Evolutionary conservation across 129 eudicot genomes (phyloP).

Genomic region (Escallonia rubra): DNA sequence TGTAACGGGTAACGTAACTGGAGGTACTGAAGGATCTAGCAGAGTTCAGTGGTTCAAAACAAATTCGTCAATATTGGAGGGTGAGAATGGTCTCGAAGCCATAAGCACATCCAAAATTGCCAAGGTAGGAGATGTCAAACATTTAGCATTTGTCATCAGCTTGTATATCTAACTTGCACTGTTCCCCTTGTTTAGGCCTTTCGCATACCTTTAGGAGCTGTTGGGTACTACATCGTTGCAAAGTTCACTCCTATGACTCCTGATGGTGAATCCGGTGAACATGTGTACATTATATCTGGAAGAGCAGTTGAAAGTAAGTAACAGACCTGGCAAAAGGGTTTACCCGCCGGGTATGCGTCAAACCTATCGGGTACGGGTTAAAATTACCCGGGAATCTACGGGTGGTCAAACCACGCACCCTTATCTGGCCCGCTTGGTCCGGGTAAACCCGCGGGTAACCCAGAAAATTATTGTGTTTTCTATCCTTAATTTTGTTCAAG

Average conservation of each 20-base stretch:
- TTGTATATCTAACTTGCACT: slow-evolving; percentile 9
- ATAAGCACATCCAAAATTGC: slow-evolving; percentile 85
- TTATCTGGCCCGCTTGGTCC: too few species aligned
- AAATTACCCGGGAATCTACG: too few species aligned
- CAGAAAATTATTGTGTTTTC: too few species aligned
- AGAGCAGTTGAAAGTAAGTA: slow-evolving; percentile 75
- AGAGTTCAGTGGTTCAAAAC: slow-evolving; percentile 99
- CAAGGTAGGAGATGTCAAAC: slow-evolving; percentile 46
- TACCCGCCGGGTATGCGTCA: too few species aligned
- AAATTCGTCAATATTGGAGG: slow-evolving; percentile 46
- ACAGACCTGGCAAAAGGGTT: too few species aligned
- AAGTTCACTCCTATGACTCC: slow-evolving; percentile 94
- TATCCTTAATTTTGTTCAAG: too few species aligned
- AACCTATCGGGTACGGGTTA: too few species aligned
- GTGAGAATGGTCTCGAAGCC: slow-evolving; percentile 75
- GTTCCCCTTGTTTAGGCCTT: slow-evolving; percentile 53
- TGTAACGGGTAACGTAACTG: slow-evolving; percentile 75
- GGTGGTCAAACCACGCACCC: too few species aligned
- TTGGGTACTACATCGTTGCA: slow-evolving; percentile 78
- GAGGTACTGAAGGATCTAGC: slow-evolving; percentile 93
- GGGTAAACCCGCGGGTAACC: too few species aligned
- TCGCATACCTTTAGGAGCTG: slow-evolving; percentile 94
- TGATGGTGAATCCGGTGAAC: slow-evolving; percentile 95
- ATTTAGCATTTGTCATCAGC: background rate
- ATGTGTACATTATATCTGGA: slow-evolving; percentile 63